Evolutionary conservation across 352 stramenopile genomes (phyloP).

Genomic region (Phytophthora niederhauseri): DNA sequence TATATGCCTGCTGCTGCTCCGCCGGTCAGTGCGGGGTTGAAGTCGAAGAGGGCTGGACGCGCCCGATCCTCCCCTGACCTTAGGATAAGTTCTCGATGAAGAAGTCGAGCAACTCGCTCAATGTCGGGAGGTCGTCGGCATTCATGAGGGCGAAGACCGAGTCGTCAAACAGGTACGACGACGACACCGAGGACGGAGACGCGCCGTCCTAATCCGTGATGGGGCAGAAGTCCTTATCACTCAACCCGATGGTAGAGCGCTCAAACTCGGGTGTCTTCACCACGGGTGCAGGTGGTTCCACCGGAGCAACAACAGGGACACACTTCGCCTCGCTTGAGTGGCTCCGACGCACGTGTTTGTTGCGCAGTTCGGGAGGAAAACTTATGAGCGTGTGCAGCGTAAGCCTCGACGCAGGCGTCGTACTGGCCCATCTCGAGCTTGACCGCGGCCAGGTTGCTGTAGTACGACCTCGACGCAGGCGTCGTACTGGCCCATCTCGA

Average conservation of each 20-base stretch:
- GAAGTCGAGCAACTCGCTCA: slow-evolving; percentile 68
- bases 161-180: slow-evolving; percentile 31
- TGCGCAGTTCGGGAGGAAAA: slow-evolving; percentile 26
- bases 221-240: slow-evolving; percentile 12
- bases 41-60: not conserved
- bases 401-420: slow-evolving; percentile 93
- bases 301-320: not conserved
- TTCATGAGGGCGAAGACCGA: slow-evolving; percentile 23
- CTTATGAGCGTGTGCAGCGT: slow-evolving; percentile 43
- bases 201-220: slow-evolving; percentile 23
- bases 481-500: slow-evolving; percentile 97
- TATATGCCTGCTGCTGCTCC: slow-evolving; percentile 6
- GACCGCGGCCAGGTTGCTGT: slow-evolving; percentile 98
- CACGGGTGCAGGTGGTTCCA: not conserved
- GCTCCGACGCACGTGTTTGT: slow-evolving; percentile 30
- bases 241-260: slow-evolving; percentile 29
- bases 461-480: slow-evolving; percentile 94
- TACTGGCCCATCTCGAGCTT: slow-evolving; percentile 97
- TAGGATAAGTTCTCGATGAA: slow-evolving; percentile 55
- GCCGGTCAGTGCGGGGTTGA: not conserved
- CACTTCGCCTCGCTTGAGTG: slow-evolving; percentile 11
- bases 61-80: not conserved
- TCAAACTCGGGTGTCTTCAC: slow-evolving; percentile 20
- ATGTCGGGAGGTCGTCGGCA: slow-evolving; percentile 43
- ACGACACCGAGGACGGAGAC: slow-evolving; percentile 45